Evolutionary conservation across 2,329 filamentous ascomycete species (phyloP), one percentile per base, ranked within the genome.

Genomic region (Fusarium chaquense): DNA sequence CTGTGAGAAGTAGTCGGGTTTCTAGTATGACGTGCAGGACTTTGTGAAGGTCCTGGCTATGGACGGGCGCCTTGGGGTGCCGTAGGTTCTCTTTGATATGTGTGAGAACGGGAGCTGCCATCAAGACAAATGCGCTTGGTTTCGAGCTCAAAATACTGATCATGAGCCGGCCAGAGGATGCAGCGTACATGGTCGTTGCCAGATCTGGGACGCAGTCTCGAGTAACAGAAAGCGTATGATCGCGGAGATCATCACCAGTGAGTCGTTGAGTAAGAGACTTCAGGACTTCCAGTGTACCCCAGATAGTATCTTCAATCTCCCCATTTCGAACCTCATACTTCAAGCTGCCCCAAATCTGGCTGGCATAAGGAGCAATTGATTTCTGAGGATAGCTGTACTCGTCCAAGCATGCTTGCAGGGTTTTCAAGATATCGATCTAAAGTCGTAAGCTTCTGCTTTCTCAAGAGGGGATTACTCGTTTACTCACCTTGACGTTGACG

Each of bases 281-380:
- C 54, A 89, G 82, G 5, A 87, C 85, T 46, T 84, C 83, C 18
- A 89, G 77, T 1, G 87, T 88, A 5, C 83, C 83, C 73, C 87
- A 84, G 16, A 89, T 85, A 1, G 83, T 83, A 65, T 89, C 87
- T 62, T 85, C 83, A 11, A 87, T 82, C 62, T 89, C 87, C 15
- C 87, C 87, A 56, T 89, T 88, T 35, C 87, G 84, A 15, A 89
- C 87, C 67, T 89, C 87, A 64, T 88, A 89, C 73, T 89, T 89
- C 47, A 89, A 83, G n/a, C 86, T 86, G 32, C 81, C 80, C 87
- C 87, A 89, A 47, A 88, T 83, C 45, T 84, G 81, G 51, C 83
- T 80, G 20, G 82, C 78, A 50, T 85, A 83, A 0, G 87, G 86
- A 2, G 79, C 79, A 16, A 89, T 74, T 11, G 81, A 84, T 56